Base-by-base conservation (phyloP, 345 rosid genomes). In the Boechera stricta region DNA sequence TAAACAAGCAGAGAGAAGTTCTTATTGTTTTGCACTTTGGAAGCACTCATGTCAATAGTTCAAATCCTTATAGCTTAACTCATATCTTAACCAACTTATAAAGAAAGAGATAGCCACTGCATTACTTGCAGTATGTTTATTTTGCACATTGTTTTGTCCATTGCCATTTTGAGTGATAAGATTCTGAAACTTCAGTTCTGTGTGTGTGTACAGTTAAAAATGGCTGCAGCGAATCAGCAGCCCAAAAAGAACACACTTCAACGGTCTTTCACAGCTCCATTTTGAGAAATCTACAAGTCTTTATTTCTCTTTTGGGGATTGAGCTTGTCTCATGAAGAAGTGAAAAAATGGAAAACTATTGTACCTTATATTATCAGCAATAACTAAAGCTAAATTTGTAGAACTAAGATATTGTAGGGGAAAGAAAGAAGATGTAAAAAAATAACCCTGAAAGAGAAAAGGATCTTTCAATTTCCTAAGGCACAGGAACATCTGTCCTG, bases 181-280 rank as follows among this genome's bases (percentile, higher is more conserved):
- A 48, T 77, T 77, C 73, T 57, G 66, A 75, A 47, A 56, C 41
- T 75, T 45, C 52, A 67, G 69, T 52, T 62, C 0, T 64, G 2
- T 73, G 18, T 76, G 57, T 74, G 44, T 82, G 79, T 21, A 1
- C 87, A 93, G 97, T 61, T 84, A 74, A 51, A 64, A 56, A 4
- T 74, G 64, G 90, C 78, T 6, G 89, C 84, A 57, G 86, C 87
- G 7, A 76, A 75, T 74, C 88, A 84, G 49, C 77, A 77, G 49
- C 82, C 81, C 80, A 74, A 76, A 87, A 87, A 80, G 83, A 81
- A 59, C 77, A 69, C 70, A 29, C 88, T 89, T 32, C 82, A 73
- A 24, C 80, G 93, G 75, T 71, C 91, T 55, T 83, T 84, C 64
- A 89, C 92, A 29, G 94, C 98, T 49, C 94, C 93, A 84, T 89